Evolutionary conservation across 495 filamentous ascomycete species (phyloP), one percentile per base, ranked within the genome.

Genomic region (Aspergillus kassunensis): DNA sequence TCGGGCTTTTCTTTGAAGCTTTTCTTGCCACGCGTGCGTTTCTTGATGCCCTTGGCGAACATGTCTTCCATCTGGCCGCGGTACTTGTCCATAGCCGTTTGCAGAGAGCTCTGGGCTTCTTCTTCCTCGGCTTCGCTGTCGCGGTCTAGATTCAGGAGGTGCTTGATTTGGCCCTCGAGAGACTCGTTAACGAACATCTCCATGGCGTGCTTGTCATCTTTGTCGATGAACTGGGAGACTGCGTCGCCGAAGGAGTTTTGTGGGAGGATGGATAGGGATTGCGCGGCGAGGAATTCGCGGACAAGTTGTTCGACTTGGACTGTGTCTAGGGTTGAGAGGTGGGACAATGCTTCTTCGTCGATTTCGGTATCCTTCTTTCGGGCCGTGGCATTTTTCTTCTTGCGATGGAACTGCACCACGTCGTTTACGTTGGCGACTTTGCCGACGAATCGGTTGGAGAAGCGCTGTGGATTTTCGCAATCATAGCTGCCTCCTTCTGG

Each of bases 401-500:
- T 96, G 10, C 90, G 81, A 66, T 97, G 83, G 57, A 95, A 97
- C 58, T 93, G 85, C 2, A 99, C 83, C 1, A 99, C 90, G 56
- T 99, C 93, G 57, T 88, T 93, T 1, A 87, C 82, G 58, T 99
- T 99, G 9, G 93, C 93, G 0, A 97, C 93, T 60, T 86, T 90
- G 6, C 83, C 85, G 1, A 86, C 78, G 57, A 99, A 99, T 4
- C 91, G 83, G 66, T 95, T 96, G 0, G 95, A 97, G 58, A 97
- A 97, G 4, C 93, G 83, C 60, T 97, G 93, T 13, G 93, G 93
- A 53, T 99, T 99, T 61, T 97, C 95, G 49, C 85, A 87, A 51
- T 97, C 90, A 58, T 87, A 99, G 36, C 82, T 80, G 33, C 89
- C 87, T 20, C 90, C 89, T 25, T 97, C 90, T 0, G 89, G 88